phyloP scores from a whole-genome alignment of 192 early-diverging fungal genomes.

The Linnemannia schmuckeri region DNA sequence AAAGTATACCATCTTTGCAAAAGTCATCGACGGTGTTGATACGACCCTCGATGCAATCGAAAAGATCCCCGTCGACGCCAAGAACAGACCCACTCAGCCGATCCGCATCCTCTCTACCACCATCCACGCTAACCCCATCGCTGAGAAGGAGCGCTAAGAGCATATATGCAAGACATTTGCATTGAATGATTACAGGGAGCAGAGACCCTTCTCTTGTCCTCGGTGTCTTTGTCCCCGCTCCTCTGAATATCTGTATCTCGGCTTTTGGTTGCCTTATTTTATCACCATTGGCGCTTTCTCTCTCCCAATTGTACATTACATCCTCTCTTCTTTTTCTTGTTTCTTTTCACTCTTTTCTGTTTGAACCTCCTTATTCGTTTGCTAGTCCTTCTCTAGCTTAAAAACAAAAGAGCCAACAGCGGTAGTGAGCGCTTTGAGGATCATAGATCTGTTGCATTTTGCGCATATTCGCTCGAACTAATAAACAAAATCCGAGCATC shows the following conservation, averaged over 20 bases:
- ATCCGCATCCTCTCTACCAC: conserved; percentile 82
- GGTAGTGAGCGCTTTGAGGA: neutral
- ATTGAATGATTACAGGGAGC: too few relatives aligned
- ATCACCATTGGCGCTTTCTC: neutral
- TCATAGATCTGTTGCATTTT: neutral
- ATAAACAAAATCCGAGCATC: neutral
- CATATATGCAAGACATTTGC: too few relatives aligned
- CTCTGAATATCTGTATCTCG: neutral
- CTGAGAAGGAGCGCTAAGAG: conserved; percentile 66
- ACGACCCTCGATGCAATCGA: conserved; percentile 88
- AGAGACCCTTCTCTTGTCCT: too few relatives aligned
- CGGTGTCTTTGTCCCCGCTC: neutral
- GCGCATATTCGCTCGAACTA: neutral
- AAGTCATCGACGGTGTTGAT: conserved; percentile 91
- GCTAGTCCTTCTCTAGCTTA: neutral
- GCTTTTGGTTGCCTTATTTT: neutral
- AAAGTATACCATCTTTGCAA: conserved; percentile 94
- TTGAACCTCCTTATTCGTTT: neutral
- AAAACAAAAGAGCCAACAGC: neutral
- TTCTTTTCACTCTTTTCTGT: neutral
- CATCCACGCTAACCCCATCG: conserved; percentile 96
- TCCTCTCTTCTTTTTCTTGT: neutral
- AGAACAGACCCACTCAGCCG: conserved; percentile 83
- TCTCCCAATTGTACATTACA: neutral
- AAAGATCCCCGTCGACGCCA: conserved; percentile 86